Conservation (phyloP, 352 stramenopile genomes). For the Phytopythium vexans region DNA sequence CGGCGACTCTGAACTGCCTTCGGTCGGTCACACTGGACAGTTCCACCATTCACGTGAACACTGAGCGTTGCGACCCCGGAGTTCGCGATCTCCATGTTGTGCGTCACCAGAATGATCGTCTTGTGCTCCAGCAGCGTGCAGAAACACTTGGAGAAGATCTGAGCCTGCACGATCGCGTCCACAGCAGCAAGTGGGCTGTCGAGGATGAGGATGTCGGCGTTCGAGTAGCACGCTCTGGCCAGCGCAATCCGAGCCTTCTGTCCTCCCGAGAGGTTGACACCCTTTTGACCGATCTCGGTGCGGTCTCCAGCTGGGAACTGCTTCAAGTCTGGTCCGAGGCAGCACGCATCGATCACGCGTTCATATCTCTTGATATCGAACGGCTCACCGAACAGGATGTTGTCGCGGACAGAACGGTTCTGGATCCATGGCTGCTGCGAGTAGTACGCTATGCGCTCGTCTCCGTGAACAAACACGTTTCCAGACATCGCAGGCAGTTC, state of each 20-base stretch:
- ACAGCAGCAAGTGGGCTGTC: constrained; percentile 68
- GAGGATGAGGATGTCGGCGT: constrained; percentile 55
- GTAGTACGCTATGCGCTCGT: constrained; percentile 22
- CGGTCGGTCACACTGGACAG: not conserved
- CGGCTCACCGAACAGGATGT: constrained; percentile 48
- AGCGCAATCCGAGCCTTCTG: constrained; percentile 74
- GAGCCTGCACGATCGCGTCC: constrained; percentile 18
- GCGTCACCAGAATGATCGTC: constrained; percentile 5
- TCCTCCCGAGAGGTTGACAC: constrained; percentile 83
- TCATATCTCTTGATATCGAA: constrained; percentile 41
- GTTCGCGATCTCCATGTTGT: not conserved
- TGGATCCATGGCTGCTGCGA: constrained; percentile 51
- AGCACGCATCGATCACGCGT: constrained; percentile 66
- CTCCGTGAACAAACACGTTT: not conserved
- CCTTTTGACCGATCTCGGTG: constrained; percentile 92
- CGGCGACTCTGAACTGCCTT: no score
- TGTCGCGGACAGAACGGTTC: constrained; percentile 45
- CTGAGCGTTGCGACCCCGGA: not conserved
- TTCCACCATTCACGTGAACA: not conserved
- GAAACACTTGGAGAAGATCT: constrained; percentile 5
- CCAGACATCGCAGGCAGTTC: constrained; percentile 2
- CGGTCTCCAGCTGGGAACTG: constrained; percentile 82
- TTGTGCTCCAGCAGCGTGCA: constrained; percentile 1
- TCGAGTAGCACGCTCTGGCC: constrained; percentile 62
- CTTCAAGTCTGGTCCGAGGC: constrained; percentile 84